Percentiles rank a stretch among this genome's conserved stretches.
Conservation (phyloP, 495 filamentous ascomycete species). For the Xylona heveae region DNA sequence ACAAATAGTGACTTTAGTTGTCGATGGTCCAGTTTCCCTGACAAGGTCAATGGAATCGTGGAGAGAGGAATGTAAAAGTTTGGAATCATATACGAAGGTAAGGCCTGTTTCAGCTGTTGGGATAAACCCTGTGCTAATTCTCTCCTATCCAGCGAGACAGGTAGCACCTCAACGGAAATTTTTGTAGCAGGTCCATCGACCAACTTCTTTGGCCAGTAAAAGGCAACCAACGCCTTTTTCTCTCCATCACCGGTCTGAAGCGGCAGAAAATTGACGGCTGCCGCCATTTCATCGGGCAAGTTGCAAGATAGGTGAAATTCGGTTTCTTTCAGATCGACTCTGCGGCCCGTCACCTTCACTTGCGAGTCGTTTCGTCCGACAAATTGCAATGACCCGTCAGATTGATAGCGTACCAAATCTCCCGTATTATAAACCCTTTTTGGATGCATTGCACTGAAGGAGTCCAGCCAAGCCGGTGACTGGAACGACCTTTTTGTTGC, state of each 20-base stretch:
- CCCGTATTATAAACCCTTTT: slow-evolving; percentile 14
- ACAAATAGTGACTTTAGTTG: no score
- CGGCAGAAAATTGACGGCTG: slow-evolving; percentile 5
- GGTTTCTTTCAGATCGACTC: slow-evolving; percentile 13
- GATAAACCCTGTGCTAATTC: no score
- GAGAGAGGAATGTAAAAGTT: slow-evolving; percentile 4
- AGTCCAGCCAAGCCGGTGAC: no score
- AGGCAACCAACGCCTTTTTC: not conserved
- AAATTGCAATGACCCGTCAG: slow-evolving; percentile 12
- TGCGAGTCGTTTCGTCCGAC: slow-evolving; percentile 15
- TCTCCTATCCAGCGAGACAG: no score
- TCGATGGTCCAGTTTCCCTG: slow-evolving; percentile 7
- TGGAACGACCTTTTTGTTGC: slow-evolving; percentile 16
- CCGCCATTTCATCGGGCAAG: slow-evolving; percentile 11
- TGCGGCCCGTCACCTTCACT: slow-evolving; percentile 13
- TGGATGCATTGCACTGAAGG: slow-evolving; percentile 9
- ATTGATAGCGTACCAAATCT: slow-evolving; percentile 11
- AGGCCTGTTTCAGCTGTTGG: not conserved
- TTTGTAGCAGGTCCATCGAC: no score
- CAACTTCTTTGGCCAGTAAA: no score
- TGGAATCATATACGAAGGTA: slow-evolving; percentile 7
- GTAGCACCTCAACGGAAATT: slow-evolving; percentile 1
- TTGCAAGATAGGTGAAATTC: no score
- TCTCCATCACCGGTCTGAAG: not conserved
- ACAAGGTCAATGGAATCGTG: slow-evolving; percentile 6